Percentiles rank a stretch among this genome's conserved stretches.
These are phyloP conservation scores for Yarrowia sp. DNA, from an alignment of 805 yeast genomes.

Conservation along the genomic window DNA sequence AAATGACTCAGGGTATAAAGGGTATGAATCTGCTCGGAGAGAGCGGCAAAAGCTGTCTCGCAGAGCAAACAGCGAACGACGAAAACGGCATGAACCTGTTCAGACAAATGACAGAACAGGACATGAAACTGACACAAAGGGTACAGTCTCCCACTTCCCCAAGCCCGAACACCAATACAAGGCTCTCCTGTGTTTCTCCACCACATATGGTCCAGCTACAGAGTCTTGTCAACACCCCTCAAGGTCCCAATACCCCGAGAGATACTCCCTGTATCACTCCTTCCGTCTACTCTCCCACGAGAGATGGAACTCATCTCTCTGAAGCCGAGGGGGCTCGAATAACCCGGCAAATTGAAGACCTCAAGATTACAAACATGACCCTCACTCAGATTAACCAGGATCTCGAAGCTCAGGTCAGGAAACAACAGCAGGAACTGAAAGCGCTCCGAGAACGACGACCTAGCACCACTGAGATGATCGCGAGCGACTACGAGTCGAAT, in stretches of 20 bases:
- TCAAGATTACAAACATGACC: slow-evolving; percentile 33
- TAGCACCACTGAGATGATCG: background rate
- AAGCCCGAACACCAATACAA: background rate
- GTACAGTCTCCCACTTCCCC: slow-evolving; percentile 15
- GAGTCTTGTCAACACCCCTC: slow-evolving; percentile 3
- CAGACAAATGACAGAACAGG: slow-evolving; percentile 1
- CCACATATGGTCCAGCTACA: slow-evolving; percentile 20
- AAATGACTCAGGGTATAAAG: slow-evolving; percentile 24
- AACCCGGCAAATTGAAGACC: slow-evolving; percentile 29
- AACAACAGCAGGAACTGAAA: slow-evolving; percentile 33
- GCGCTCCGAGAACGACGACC: slow-evolving; percentile 11
- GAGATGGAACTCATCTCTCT: slow-evolving; percentile 6
- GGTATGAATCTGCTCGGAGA: slow-evolving; percentile 23
- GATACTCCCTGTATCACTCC: slow-evolving; percentile 20
- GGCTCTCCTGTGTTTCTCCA: slow-evolving; percentile 9
- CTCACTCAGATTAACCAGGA: slow-evolving; percentile 20
- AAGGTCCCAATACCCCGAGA: slow-evolving; percentile 8
- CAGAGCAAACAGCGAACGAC: background rate
- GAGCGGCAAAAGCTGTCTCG: background rate
- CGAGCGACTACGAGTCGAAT: slow-evolving; percentile 4
- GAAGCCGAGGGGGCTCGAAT: slow-evolving; percentile 33
- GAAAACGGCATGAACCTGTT: slow-evolving; percentile 13
- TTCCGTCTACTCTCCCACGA: slow-evolving; percentile 5
- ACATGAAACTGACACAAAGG: background rate
- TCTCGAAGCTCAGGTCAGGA: slow-evolving; percentile 27